Conservation (phyloP, 352 stramenopile species). For the Phytophthora agathidicida region DNA sequence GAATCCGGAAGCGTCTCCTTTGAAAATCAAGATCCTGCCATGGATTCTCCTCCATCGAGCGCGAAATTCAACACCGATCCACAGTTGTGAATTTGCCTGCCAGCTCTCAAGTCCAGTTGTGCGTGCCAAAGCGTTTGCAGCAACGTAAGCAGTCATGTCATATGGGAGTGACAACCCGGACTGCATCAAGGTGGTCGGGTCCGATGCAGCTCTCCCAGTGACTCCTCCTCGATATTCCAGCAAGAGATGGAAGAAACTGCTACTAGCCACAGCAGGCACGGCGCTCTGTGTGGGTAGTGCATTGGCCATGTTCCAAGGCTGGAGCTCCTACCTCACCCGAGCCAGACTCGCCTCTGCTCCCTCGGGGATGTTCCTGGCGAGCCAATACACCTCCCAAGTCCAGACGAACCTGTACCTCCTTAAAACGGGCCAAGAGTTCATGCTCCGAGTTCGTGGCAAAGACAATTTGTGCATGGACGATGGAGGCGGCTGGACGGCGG, state of each 20-base stretch:
- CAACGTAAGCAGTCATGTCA: constrained; percentile 20
- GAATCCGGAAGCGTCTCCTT: constrained; percentile 16
- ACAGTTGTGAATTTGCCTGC: constrained; percentile 31
- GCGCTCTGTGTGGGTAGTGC: constrained; percentile 19
- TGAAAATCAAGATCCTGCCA: constrained; percentile 15
- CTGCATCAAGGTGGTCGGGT: constrained; percentile 9
- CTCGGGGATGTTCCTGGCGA: constrained; percentile 23
- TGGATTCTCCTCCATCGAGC: no score
- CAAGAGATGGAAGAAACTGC: constrained; percentile 22
- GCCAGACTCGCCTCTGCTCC: constrained; percentile 7
- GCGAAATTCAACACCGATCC: background rate
- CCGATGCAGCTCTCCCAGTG: background rate
- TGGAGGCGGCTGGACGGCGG: constrained; percentile 20
- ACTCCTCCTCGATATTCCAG: background rate
- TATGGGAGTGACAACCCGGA: constrained; percentile 21
- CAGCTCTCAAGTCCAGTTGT: constrained; percentile 12
- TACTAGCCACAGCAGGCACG: constrained; percentile 13
- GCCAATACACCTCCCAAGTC: constrained; percentile 22
- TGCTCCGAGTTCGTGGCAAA: constrained; percentile 31
- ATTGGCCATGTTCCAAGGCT: constrained; percentile 26
- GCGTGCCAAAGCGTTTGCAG: constrained; percentile 14
- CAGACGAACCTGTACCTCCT: constrained; percentile 10
- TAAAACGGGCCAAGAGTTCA: constrained; percentile 22
- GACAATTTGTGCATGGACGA: constrained; percentile 44
- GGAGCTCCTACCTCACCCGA: constrained; percentile 5